A percentile compares a stretch with the other conserved stretches of the same genome.
Evolutionary conservation across 2,329 filamentous ascomycete species (phyloP).

Genomic region (Sporothrix mexicana): DNA sequence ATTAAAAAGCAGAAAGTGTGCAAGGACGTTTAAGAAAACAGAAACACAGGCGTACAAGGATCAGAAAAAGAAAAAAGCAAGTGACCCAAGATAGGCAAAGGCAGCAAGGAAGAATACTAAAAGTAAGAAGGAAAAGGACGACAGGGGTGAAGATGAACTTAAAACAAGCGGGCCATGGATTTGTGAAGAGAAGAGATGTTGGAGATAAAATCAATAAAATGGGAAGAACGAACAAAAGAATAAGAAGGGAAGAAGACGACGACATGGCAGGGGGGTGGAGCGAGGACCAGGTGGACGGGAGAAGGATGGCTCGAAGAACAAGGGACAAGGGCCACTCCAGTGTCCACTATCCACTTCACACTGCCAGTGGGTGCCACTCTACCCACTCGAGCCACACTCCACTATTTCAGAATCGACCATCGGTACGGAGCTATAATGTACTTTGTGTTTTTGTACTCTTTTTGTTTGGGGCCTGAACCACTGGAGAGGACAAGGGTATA

Average conservation of each 20-base stretch:
- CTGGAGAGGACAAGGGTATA: neutral
- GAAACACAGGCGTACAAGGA: neutral
- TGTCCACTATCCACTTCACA: too few relatives aligned
- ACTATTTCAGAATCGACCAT: neutral
- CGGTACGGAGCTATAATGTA: conserved; percentile 4
- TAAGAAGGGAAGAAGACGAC: neutral
- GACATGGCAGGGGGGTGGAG: neutral
- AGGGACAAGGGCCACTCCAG: neutral
- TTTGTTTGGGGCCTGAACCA: neutral
- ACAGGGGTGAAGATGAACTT: conserved; percentile 15
- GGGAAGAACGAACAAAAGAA: neutral
- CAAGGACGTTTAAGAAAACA: neutral
- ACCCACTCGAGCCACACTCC: neutral
- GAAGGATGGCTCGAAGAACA: neutral
- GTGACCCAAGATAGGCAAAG: neutral
- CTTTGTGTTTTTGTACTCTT: neutral
- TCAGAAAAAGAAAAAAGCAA: neutral
- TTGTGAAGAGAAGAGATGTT: neutral
- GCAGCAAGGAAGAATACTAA: too few relatives aligned
- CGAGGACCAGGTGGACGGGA: conserved; percentile 3
- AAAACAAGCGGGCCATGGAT: neutral
- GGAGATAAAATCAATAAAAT: neutral
- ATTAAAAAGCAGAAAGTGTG: neutral
- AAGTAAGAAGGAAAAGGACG: neutral
- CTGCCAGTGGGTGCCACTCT: too few relatives aligned